Percentiles rank a stretch among this genome's conserved stretches.
Evolutionary conservation across 768 basidiomycete species (phyloP).

Genomic region (Lactarius tabidus): DNA sequence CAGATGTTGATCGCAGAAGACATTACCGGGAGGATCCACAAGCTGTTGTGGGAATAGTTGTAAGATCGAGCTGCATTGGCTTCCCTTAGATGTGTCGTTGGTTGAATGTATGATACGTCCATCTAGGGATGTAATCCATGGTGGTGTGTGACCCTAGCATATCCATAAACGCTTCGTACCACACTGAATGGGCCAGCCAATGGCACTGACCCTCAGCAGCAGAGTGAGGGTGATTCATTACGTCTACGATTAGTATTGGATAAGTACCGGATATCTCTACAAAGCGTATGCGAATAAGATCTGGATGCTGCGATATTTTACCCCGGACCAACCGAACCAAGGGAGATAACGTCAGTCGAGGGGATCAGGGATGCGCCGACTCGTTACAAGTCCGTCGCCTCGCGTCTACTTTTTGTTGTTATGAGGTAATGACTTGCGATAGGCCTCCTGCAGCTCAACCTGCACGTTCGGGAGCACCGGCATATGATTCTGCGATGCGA

Average conservation of each 20-base stretch:
- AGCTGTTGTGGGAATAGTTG: too few species aligned
- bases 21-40: too few species aligned
- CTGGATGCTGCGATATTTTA: background rate
- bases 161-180: too few species aligned
- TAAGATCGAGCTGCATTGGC: too few species aligned
- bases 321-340: background rate
- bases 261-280: background rate
- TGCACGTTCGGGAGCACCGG: conserved; percentile 86
- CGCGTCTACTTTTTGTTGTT: conserved; percentile 67
- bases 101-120: too few species aligned
- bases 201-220: background rate
- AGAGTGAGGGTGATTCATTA: background rate
- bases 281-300: background rate
- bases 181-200: too few species aligned
- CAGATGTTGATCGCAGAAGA: too few species aligned
- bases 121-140: too few species aligned
- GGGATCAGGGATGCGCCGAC: too few species aligned
- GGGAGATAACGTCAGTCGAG: too few species aligned
- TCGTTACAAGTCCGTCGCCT: conserved; percentile 1
- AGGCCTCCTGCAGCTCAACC: conserved; percentile 82
- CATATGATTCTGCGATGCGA: conserved; percentile 53
- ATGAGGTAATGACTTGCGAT: conserved; percentile 70
- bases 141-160: too few species aligned
- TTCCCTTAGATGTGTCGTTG: too few species aligned
- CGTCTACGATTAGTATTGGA: background rate